These are phyloP conservation scores for Maudiozyma humilis DNA, from an alignment of 1,139 yeast species.

Conservation along the genomic window DNA sequence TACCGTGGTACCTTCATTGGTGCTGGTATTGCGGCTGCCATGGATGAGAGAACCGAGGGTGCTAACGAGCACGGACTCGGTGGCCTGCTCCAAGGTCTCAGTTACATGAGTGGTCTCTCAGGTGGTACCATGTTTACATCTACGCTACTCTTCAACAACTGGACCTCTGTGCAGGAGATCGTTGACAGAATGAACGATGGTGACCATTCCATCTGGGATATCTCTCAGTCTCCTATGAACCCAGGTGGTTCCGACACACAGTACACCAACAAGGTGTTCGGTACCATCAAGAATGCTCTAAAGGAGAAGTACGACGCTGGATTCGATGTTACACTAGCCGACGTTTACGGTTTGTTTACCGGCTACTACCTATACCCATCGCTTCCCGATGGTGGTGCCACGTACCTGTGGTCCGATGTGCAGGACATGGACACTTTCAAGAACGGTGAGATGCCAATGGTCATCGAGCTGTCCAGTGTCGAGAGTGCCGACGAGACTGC, in stretches of 20 bases:
- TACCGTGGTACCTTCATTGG: constrained; percentile 84
- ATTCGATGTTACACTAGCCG: constrained; percentile 70
- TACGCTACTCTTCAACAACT: constrained; percentile 70
- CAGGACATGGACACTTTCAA: constrained; percentile 45
- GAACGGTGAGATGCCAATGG: constrained; percentile 68
- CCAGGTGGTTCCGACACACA: constrained; percentile 66
- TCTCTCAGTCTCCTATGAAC: constrained; percentile 46
- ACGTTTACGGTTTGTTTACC: constrained; percentile 84
- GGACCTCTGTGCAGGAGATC: constrained; percentile 61
- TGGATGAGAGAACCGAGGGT: constrained; percentile 64
- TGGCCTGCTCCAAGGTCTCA: constrained; percentile 63
- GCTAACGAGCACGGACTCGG: constrained; percentile 62
- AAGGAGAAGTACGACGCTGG: constrained; percentile 65
- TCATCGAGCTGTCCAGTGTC: constrained; percentile 69
- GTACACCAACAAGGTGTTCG: constrained; percentile 46
- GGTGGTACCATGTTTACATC: constrained; percentile 42
- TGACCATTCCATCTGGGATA: constrained; percentile 55
- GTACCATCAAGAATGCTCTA: constrained; percentile 31
- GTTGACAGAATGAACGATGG: constrained; percentile 34
- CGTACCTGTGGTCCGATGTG: constrained; percentile 57
- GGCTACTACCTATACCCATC: constrained; percentile 64
- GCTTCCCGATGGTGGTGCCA: constrained; percentile 48
- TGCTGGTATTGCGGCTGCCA: constrained; percentile 78
- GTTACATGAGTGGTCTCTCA: constrained; percentile 56
- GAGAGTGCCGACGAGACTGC: constrained; percentile 58